These are phyloP conservation scores for Aspergillus texensis DNA, from an alignment of 2,329 filamentous ascomycete species.

Conservation along the genomic window DNA sequence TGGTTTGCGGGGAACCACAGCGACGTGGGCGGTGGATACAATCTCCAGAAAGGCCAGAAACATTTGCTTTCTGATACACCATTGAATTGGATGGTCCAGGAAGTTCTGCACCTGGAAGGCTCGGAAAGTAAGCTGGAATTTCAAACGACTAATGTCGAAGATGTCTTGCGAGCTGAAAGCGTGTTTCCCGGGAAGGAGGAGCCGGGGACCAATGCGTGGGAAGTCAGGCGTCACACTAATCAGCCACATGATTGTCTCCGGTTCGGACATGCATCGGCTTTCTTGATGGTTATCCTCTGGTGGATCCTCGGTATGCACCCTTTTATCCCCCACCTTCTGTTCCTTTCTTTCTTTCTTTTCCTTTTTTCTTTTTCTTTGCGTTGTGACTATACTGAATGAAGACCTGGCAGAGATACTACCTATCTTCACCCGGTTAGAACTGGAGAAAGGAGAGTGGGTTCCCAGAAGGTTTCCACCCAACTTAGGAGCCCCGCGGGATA, in stretches of 20 bases:
- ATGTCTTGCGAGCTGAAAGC: conserved; percentile 12
- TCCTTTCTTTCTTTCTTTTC: not conserved
- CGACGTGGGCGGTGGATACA: conserved; percentile 59
- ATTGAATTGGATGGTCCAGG: conserved; percentile 57
- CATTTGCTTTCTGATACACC: conserved; percentile 52
- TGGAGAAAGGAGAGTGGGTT: conserved; percentile 39
- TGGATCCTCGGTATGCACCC: conserved; percentile 34
- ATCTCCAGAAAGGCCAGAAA: conserved; percentile 31
- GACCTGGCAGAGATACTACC: conserved; percentile 35
- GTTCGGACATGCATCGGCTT: conserved; percentile 33
- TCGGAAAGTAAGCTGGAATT: conserved; percentile 28
- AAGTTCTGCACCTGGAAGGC: conserved; percentile 36
- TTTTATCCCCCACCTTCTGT: too few relatives aligned
- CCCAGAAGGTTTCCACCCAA: conserved; percentile 39
- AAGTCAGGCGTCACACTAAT: conserved; percentile 21
- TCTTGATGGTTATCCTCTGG: conserved; percentile 34
- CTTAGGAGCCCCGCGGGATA: conserved; percentile 35
- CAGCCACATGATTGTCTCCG: conserved; percentile 37
- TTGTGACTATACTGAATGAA: not conserved
- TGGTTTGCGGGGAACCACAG: conserved; percentile 60
- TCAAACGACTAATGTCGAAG: conserved; percentile 18
- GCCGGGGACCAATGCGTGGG: conserved; percentile 15
- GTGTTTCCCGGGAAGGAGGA: conserved; percentile 18
- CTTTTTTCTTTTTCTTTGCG: not conserved
- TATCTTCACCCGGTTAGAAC: conserved; percentile 39